phyloP scores from a whole-genome alignment of 805 yeast genomes.

The Ogataea siamensis region DNA sequence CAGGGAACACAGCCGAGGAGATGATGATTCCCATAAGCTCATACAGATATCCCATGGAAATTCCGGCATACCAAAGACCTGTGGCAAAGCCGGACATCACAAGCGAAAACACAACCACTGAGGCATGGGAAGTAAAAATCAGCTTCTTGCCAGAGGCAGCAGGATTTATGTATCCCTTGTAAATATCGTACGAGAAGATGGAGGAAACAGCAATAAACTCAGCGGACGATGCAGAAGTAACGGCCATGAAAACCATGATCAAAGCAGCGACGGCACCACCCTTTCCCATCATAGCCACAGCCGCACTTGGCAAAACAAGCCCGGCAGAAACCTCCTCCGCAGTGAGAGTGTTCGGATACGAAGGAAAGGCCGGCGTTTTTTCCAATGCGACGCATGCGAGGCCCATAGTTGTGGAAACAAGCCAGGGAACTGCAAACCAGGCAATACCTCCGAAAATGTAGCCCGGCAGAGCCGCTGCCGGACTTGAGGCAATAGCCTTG shows the following conservation, averaged over 20 bases:
- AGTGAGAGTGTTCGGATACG: slow-evolving; percentile 67
- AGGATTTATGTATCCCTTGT: slow-evolving; percentile 78
- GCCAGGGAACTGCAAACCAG: slow-evolving; percentile 89
- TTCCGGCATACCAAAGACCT: slow-evolving; percentile 77
- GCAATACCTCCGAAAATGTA: slow-evolving; percentile 85
- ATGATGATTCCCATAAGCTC: slow-evolving; percentile 88
- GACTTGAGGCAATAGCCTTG: slow-evolving; percentile 52
- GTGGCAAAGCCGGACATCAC: slow-evolving; percentile 81
- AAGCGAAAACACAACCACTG: slow-evolving; percentile 57
- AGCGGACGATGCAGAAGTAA: slow-evolving; percentile 88
- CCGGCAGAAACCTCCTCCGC: slow-evolving; percentile 78
- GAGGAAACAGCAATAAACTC: slow-evolving; percentile 88
- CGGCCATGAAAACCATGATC: slow-evolving; percentile 84
- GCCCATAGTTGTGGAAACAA: slow-evolving; percentile 82
- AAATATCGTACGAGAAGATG: slow-evolving; percentile 80
- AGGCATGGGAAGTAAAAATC: slow-evolving; percentile 62
- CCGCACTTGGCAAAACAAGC: slow-evolving; percentile 72
- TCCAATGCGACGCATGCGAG: slow-evolving; percentile 78
- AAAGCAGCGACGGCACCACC: slow-evolving; percentile 87
- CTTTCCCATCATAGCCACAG: slow-evolving; percentile 78
- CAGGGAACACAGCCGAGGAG: slow-evolving; percentile 82
- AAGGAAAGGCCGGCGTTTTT: slow-evolving; percentile 68
- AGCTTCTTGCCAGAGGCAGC: slow-evolving; percentile 71
- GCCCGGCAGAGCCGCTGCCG: slow-evolving; percentile 83
- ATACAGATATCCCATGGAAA: slow-evolving; percentile 84